Percentiles rank a stretch among this genome's conserved stretches.
Evolutionary conservation across 2,329 filamentous ascomycete genomes (phyloP).

Genomic region (Lasiodiplodia gonubiensis): DNA sequence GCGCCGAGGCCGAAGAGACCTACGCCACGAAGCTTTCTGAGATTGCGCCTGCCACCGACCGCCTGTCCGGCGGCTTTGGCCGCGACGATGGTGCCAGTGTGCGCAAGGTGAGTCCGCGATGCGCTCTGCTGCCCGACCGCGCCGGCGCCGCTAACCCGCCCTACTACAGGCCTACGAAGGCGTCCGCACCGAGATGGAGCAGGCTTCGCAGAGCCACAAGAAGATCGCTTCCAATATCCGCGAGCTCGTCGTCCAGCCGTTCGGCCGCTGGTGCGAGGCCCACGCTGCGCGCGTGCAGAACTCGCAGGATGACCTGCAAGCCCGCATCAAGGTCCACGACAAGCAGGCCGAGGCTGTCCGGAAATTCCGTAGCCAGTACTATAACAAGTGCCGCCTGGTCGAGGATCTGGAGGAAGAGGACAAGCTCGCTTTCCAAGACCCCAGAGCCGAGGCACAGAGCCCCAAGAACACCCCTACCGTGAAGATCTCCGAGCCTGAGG

Average conservation of each 20-base stretch:
- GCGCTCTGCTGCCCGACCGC: neutral
- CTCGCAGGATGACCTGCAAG: slow-evolving; percentile 92
- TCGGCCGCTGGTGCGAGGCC: slow-evolving; percentile 93
- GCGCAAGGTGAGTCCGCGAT: slow-evolving; percentile 71
- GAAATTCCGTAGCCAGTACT: slow-evolving; percentile 94
- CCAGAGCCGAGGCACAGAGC: slow-evolving; percentile 61
- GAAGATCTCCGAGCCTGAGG: slow-evolving; percentile 75
- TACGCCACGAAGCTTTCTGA: slow-evolving; percentile 83
- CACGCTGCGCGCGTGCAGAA: slow-evolving; percentile 90
- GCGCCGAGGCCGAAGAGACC: slow-evolving; percentile 90
- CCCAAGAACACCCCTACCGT: slow-evolving; percentile 76
- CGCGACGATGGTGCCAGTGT: slow-evolving; percentile 95
- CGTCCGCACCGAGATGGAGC: slow-evolving; percentile 88
- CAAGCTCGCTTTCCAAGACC: slow-evolving; percentile 94
- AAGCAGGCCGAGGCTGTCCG: slow-evolving; percentile 88
- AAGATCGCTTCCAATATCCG: slow-evolving; percentile 97
- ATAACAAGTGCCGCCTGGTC: slow-evolving; percentile 96
- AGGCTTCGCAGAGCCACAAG: slow-evolving; percentile 85
- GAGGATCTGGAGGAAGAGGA: slow-evolving; percentile 99
- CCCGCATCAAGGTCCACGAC: slow-evolving; percentile 89
- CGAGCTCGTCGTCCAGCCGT: slow-evolving; percentile 92
- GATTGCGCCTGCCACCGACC: slow-evolving; percentile 82
- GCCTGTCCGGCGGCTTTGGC: slow-evolving; percentile 79
- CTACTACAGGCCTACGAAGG: slow-evolving; percentile 82
- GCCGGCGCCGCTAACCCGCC: slow-evolving; percentile 34